Evolutionary conservation across 805 yeast species (phyloP).

Genomic region (Candida koratica): DNA sequence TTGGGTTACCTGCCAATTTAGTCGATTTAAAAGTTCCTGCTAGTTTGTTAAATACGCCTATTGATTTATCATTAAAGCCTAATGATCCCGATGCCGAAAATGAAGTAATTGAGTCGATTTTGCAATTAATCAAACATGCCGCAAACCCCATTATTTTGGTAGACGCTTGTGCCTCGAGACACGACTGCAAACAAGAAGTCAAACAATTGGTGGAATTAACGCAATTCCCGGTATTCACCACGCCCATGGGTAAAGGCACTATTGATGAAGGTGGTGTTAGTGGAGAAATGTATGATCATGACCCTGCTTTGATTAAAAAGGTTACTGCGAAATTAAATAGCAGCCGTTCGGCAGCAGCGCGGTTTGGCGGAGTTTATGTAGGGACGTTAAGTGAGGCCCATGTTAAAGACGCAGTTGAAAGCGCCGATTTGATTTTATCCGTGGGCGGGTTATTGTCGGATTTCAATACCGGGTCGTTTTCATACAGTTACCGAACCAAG

Average conservation of each 20-base stretch:
- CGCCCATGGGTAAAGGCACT: constrained; percentile 41
- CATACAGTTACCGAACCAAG: constrained; percentile 37
- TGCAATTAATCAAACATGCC: constrained; percentile 24
- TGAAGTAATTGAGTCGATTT: constrained; percentile 31
- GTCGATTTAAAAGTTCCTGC: constrained; percentile 37
- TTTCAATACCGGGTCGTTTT: constrained; percentile 40
- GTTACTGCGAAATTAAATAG: constrained; percentile 20
- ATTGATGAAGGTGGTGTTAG: constrained; percentile 36
- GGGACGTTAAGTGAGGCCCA: constrained; percentile 36
- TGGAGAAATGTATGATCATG: constrained; percentile 23
- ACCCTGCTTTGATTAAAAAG: constrained; percentile 23
- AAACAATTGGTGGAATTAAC: constrained; percentile 32
- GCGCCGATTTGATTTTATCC: constrained; percentile 34
- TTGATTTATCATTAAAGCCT: constrained; percentile 30
- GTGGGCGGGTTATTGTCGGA: constrained; percentile 39
- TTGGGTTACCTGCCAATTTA: constrained; percentile 39
- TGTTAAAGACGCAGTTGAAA: constrained; percentile 35
- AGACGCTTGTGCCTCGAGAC: constrained; percentile 41
- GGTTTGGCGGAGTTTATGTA: constrained; percentile 40
- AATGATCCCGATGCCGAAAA: constrained; percentile 36
- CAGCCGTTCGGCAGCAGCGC: constrained; percentile 20
- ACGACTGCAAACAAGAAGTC: constrained; percentile 33
- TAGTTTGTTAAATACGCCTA: constrained; percentile 31
- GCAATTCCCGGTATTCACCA: constrained; percentile 37
- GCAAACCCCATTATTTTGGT: constrained; percentile 35